Conservation (phyloP, 441 rosid species). For the Eutrema salsugineum region DNA sequence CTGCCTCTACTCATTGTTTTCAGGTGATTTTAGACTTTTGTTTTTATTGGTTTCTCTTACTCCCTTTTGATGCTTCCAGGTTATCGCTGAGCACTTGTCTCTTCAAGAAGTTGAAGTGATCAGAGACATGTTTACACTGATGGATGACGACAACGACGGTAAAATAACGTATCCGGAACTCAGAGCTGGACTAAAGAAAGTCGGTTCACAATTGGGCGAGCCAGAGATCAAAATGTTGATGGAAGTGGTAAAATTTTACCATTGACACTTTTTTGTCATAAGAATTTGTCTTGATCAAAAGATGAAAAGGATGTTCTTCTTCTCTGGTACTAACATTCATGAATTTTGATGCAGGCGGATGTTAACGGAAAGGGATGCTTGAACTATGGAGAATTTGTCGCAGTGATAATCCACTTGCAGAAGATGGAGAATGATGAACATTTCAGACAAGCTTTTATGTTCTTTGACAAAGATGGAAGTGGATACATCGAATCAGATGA, state of each 20-base stretch:
- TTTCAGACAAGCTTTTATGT: constrained; percentile 85
- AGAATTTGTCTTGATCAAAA: not conserved
- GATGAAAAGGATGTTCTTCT: not conserved
- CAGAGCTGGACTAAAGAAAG: constrained; percentile 84
- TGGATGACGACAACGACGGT: constrained; percentile 92
- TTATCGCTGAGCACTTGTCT: constrained; percentile 91
- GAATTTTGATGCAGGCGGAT: constrained; percentile 65
- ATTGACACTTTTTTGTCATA: too few relatives aligned
- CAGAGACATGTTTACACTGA: constrained; percentile 82
- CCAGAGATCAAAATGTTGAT: constrained; percentile 92
- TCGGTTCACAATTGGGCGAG: constrained; percentile 89
- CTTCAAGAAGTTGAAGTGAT: constrained; percentile 91
- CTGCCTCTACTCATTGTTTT: not conserved
- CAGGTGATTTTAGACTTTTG: not conserved
- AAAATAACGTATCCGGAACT: constrained; percentile 78
- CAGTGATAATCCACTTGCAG: constrained; percentile 94
- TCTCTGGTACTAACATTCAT: constrained; percentile 5
- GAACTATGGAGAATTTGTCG: constrained; percentile 95
- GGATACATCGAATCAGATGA: constrained; percentile 80
- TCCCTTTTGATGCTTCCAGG: constrained; percentile 45
- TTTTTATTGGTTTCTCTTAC: constrained; percentile 9
- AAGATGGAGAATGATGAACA: constrained; percentile 98
- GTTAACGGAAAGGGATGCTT: constrained; percentile 86
- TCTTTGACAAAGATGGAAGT: constrained; percentile 86
- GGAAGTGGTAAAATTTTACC: constrained; percentile 76